Conservation (phyloP, 306 rosid species). For the Cicer judaicum region DNA sequence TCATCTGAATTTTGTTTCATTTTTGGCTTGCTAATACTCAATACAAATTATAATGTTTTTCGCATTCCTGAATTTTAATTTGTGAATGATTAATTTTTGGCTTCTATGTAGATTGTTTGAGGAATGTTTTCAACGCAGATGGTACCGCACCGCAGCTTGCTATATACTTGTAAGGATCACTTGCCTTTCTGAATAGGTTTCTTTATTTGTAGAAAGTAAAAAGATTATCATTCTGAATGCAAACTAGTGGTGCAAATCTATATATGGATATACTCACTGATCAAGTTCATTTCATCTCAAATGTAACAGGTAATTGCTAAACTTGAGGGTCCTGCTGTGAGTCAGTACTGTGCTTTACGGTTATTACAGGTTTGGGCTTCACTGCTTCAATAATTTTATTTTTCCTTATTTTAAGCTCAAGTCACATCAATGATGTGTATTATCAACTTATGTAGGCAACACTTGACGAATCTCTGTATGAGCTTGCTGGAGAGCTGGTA, state of each 20-base stretch:
- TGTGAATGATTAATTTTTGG: constrained; percentile 6
- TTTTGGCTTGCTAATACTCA: constrained; percentile 13
- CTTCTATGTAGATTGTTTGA: constrained; percentile 78
- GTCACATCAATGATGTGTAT: constrained; percentile 40
- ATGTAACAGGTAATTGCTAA: constrained; percentile 89
- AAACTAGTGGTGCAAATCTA: constrained; percentile 17
- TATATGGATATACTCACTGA: constrained; percentile 1
- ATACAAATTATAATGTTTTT: constrained; percentile 13
- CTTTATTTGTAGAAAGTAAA: constrained; percentile 23
- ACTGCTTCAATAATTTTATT: constrained; percentile 21
- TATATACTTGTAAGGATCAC: constrained; percentile 84
- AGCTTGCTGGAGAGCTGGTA: constrained; percentile 99
- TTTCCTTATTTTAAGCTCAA: neutral
- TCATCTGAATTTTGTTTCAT: constrained; percentile 25
- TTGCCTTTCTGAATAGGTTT: constrained; percentile 27
- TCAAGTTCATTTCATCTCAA: constrained; percentile 41
- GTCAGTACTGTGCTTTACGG: constrained; percentile 94
- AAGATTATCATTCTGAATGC: constrained; percentile 25
- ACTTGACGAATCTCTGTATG: constrained; percentile 92
- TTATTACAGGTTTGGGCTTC: constrained; percentile 69
- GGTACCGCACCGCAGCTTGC: constrained; percentile 98
- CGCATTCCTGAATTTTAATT: constrained; percentile 14
- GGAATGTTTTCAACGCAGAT: constrained; percentile 98
- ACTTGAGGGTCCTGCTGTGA: constrained; percentile 97
- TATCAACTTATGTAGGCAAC: constrained; percentile 73